Base-by-base conservation (phyloP, 352 stramenopile species). In the Albugo laibachii region DNA sequence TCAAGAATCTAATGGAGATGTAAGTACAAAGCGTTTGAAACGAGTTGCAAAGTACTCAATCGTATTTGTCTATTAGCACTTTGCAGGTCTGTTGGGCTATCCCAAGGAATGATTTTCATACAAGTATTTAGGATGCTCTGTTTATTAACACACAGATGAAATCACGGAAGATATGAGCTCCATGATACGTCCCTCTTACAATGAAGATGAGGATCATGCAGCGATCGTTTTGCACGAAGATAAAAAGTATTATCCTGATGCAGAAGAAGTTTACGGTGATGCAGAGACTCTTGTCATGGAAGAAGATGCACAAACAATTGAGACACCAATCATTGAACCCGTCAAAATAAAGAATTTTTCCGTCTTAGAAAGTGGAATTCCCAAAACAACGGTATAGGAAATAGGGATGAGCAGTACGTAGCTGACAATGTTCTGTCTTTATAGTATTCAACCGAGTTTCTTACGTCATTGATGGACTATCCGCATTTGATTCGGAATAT, bases 181-280 rank as follows among this genome's bases (percentile, higher is more conserved):
- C 47, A 53, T 86, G 45, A 57, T 62, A 49, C 55, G 83, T 35
- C 66, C 75, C 41, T 51, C 51, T 27, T 47, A 65, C 14, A 59
- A 54, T 16, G 56, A 61, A 40, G 79, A 80, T n/a, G 65, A 68
- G n/a, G 74, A 94, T 47, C 80, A 80, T 13, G 66, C 70, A 42
- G 83, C 86, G 1, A 98, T 99, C 57, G 92, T 99, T n/a, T 69
- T 99, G 31, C 95, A 99, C 54, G 96, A 99, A 65, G 96, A 99
- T 66, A 99, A 99, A 65, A 83, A 97, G 49, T 98, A 99, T 55
- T 99, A 99, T 65, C 93, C 95, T 13, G 92, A 96, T 2, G 95
- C 95, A 4, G 68, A 94, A 44, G 85, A 98, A 50, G 88, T 98
- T 14, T 99, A 94, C 61, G 87, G 89, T 12, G 93, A 97, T 39